These are phyloP conservation scores for Raffaelea arxii DNA, from an alignment of 2,329 filamentous ascomycete species.

Conservation along the genomic window DNA sequence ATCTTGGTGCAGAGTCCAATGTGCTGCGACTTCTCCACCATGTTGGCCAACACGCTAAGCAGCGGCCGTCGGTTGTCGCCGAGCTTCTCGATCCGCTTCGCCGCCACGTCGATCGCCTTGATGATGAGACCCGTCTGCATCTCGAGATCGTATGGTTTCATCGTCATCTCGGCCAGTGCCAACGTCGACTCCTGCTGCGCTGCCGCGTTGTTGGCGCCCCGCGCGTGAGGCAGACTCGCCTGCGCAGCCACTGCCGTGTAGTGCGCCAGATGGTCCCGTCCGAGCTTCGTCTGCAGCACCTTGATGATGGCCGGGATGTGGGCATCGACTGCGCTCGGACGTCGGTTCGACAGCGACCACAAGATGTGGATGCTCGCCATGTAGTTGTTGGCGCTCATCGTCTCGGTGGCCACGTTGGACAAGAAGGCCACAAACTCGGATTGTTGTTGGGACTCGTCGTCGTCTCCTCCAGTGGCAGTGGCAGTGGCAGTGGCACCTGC, in stretches of 20 bases:
- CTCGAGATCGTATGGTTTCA: conserved; percentile 70
- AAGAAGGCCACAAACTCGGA: conserved; percentile 83
- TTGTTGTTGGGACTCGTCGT: conserved; percentile 61
- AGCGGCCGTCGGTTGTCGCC: conserved; percentile 88
- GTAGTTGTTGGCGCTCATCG: conserved; percentile 70
- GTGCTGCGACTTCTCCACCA: conserved; percentile 91
- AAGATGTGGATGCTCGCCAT: conserved; percentile 85
- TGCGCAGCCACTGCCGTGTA: conserved; percentile 51
- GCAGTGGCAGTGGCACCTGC: too few relatives aligned
- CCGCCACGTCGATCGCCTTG: conserved; percentile 89
- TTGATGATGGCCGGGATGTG: conserved; percentile 89
- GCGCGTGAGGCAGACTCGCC: conserved; percentile 23
- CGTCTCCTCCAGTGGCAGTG: too few relatives aligned
- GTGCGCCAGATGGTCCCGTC: conserved; percentile 82
- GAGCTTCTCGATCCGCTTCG: conserved; percentile 82
- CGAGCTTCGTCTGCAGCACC: conserved; percentile 81
- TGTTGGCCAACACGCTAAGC: conserved; percentile 83
- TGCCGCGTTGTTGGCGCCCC: too few relatives aligned
- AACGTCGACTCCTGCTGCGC: conserved; percentile 37
- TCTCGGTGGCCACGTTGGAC: conserved; percentile 78
- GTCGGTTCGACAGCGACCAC: conserved; percentile 81
- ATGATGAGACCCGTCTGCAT: conserved; percentile 87
- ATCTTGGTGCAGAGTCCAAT: conserved; percentile 85
- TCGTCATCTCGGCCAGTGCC: conserved; percentile 41
- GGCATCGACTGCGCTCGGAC: conserved; percentile 77